A percentile compares a stretch with the other conserved stretches of the same genome.
Evolutionary conservation across 306 rosid species (phyloP).

Genomic region (Vigna radiata): DNA sequence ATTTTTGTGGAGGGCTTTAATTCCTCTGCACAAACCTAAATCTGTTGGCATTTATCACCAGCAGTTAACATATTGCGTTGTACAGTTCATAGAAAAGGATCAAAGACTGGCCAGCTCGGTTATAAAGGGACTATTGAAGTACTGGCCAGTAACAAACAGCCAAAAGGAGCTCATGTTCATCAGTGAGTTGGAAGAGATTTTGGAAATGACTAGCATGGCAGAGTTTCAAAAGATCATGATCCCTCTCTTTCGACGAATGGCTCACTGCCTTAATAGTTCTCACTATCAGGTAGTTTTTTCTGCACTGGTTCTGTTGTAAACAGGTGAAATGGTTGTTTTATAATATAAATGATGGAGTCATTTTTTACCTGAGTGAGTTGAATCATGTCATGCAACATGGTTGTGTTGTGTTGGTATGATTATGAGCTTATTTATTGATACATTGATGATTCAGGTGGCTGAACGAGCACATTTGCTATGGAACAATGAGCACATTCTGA

Average conservation of each 20-base stretch:
- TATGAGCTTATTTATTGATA: neutral
- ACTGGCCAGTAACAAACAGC: conserved; percentile 97
- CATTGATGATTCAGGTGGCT: conserved; percentile 69
- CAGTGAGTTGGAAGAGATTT: conserved; percentile 93
- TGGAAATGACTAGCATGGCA: conserved; percentile 87
- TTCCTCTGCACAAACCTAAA: conserved; percentile 97
- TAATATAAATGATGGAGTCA: conserved; percentile 5
- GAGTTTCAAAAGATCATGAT: conserved; percentile 90
- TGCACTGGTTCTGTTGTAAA: neutral
- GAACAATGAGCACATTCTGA: conserved; percentile 90
- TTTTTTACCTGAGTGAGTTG: neutral
- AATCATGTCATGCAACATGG: conserved; percentile 23
- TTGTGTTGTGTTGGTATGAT: neutral
- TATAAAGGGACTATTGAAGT: conserved; percentile 86
- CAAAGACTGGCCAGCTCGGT: conserved; percentile 81
- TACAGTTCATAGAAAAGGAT: conserved; percentile 96
- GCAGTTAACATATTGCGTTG: conserved; percentile 85
- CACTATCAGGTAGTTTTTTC: conserved; percentile 79
- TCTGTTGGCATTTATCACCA: conserved; percentile 94
- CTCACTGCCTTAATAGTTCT: conserved; percentile 80
- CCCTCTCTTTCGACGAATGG: conserved; percentile 77
- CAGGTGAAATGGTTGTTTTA: neutral
- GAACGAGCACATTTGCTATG: conserved; percentile 95
- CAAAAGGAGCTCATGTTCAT: conserved; percentile 98
- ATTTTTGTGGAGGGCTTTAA: conserved; percentile 83